Conservation (phyloP, 129 eudicot species). For the Ambrosia artemisiifolia region DNA sequence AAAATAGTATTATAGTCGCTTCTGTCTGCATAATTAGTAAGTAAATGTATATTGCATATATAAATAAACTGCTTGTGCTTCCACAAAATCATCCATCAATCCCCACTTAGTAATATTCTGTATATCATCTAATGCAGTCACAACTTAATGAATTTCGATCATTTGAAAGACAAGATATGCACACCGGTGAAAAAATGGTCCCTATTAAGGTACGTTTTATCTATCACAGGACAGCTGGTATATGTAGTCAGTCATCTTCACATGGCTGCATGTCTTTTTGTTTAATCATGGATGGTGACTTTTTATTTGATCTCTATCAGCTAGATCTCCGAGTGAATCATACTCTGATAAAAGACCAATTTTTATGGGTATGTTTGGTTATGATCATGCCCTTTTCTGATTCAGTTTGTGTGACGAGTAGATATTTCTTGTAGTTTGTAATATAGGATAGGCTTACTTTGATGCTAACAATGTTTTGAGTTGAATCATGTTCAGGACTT, state of each 20-base stretch:
- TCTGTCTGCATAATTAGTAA: background rate
- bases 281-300: conserved; percentile 13
- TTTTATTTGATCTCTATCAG: conserved; percentile 40
- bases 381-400: background rate
- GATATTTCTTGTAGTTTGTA: background rate
- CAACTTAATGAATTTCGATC: conserved; percentile 84
- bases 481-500: conserved; percentile 57
- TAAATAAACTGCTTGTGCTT: background rate
- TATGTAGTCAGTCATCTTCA: conserved; percentile 1
- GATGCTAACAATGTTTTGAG: background rate
- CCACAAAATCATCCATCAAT: background rate
- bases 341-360: conserved; percentile 86
- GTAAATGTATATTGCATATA: background rate
- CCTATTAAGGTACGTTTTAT: conserved; percentile 78
- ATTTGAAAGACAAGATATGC: conserved; percentile 95
- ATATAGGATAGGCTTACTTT: conserved; percentile 3
- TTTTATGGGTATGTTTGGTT: conserved; percentile 72
- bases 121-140: conserved; percentile 48
- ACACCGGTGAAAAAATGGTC: conserved; percentile 84
- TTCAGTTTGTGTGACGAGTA: conserved; percentile 6
- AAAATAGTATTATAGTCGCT: background rate
- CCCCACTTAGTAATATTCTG: conserved; percentile 1
- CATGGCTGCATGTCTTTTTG: background rate
- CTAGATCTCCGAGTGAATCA: conserved; percentile 93
- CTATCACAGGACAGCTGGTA: conserved; percentile 7